Base-by-base conservation (phyloP, 2,329 filamentous ascomycete genomes). In the Chaetomium sp. region DNA sequence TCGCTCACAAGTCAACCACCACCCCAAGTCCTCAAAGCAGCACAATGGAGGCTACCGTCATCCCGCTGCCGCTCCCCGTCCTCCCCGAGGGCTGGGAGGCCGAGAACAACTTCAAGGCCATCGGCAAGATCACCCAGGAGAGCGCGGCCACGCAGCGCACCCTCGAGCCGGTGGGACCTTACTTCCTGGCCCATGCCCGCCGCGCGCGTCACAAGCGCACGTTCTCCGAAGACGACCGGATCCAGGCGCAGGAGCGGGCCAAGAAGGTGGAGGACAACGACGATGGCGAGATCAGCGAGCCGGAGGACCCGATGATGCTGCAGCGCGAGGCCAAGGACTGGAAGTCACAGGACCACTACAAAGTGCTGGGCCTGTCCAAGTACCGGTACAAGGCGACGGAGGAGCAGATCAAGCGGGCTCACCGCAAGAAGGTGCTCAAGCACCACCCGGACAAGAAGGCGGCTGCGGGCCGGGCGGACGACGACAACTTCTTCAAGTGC, bases 401-500 rank as follows among this genome's bases (percentile, higher is more conserved):
- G 74, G 92, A 97, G 64, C 92, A 97, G 79, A 97, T 99, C 80
- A 97, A 96, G 82, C 89, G 89, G 67, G 94, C 95, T 64, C 92
- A 99, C 79, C 90, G 94, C 78, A 96, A 95, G 85, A 99, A 99
- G 87, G 94, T 99, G 63, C 87, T 99, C 64, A 92, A 91, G 77
- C 94, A 99, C 74, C 94, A 99, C 75, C 94, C 94, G 60, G 94
- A 99, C 74, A 99, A 99, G 86, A 95, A 95, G 79, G 94, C 95
- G 12, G 94, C 94, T 34, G 82, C 86, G 48, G 94, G 94, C 59
- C 82, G 84, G 67, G 82, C 84, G 65, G 91, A 97, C 68, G 92
- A 96, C 74, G 94, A 99, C 74, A 89, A 88, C 72, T 99, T 99
- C 81, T 99, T 99, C 87, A 99, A 99, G 82, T 99, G 95, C 75